Percentiles rank a stretch among this genome's conserved stretches.
phyloP scores from a whole-genome alignment of 805 yeast genomes.

The Yarrowia alimentaria region DNA sequence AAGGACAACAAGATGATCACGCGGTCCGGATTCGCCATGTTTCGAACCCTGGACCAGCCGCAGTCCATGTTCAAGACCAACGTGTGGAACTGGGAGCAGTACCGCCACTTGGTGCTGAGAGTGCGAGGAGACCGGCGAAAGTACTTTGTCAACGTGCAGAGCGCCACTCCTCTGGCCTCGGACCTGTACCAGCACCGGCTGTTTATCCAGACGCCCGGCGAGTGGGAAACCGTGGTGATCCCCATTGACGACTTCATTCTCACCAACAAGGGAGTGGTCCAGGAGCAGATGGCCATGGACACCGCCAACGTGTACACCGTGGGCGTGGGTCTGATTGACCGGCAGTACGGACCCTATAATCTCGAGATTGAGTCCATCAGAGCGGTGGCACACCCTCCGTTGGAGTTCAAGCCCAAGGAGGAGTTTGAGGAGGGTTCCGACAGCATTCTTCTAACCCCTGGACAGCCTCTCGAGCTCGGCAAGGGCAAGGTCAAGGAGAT shows the following conservation, averaged over 20 bases:
- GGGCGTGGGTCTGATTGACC: constrained; percentile 76
- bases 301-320: constrained; percentile 64
- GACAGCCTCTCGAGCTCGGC: constrained; percentile 21
- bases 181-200: constrained; percentile 81
- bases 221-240: constrained; percentile 81
- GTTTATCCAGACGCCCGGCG: constrained; percentile 65
- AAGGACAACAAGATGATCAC: constrained; percentile 61
- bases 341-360: constrained; percentile 71
- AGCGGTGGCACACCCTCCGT: constrained; percentile 43
- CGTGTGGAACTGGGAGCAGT: constrained; percentile 72
- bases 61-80: constrained; percentile 45
- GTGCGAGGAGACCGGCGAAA: constrained; percentile 73
- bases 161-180: constrained; percentile 72
- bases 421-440: constrained; percentile 1
- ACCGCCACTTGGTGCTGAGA: constrained; percentile 59
- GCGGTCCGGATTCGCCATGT: constrained; percentile 76
- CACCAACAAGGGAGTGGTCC: constrained; percentile 76
- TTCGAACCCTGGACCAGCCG: constrained; percentile 67
- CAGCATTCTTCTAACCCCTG: constrained; percentile 2
- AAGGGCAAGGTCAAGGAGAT: constrained; percentile 20
- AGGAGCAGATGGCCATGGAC: constrained; percentile 57
- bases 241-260: constrained; percentile 76
- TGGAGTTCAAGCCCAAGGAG: constrained; percentile 19
- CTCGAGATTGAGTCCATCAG: constrained; percentile 71
- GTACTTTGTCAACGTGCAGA: constrained; percentile 76